phyloP scores from a whole-genome alignment of 176 grass and related monocot species.

The Typha latifolia region DNA sequence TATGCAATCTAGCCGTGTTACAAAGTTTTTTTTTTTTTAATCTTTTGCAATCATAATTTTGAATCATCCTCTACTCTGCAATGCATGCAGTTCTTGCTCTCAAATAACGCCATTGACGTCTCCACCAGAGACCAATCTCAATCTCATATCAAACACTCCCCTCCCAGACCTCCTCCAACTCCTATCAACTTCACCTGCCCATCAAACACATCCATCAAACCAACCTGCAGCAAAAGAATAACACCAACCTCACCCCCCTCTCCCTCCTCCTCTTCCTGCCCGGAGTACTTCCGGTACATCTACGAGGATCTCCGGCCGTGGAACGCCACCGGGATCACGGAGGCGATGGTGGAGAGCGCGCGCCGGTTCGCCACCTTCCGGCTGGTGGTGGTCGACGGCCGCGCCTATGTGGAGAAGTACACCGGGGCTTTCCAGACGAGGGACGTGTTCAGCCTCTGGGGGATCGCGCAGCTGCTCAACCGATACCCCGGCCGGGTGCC shows the following conservation, averaged over 20 bases:
- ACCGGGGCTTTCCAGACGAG: constrained; percentile 43
- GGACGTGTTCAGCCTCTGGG: constrained; percentile 74
- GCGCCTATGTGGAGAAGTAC: constrained; percentile 52
- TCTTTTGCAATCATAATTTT: no score
- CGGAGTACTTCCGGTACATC: constrained; percentile 62
- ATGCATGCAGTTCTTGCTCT: no score
- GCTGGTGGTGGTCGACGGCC: constrained; percentile 39
- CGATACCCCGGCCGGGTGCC: constrained; percentile 69
- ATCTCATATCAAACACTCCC: no score
- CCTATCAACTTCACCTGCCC: neutral
- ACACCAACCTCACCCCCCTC: neutral
- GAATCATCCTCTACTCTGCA: no score
- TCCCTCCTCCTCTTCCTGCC: constrained; percentile 19
- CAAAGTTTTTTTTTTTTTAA: no score
- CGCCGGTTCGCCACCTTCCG: constrained; percentile 37
- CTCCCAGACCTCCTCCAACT: no score
- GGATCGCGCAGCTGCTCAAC: constrained; percentile 59
- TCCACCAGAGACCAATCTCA: no score
- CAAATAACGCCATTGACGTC: no score
- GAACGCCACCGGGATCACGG: constrained; percentile 32
- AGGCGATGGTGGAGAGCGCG: constrained; percentile 29
- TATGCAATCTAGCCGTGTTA: no score
- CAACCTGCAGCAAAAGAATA: neutral
- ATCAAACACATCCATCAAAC: neutral
- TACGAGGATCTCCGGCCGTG: constrained; percentile 52